Conservation (phyloP, 495 filamentous ascomycete genomes). For the Collariella sp. region DNA sequence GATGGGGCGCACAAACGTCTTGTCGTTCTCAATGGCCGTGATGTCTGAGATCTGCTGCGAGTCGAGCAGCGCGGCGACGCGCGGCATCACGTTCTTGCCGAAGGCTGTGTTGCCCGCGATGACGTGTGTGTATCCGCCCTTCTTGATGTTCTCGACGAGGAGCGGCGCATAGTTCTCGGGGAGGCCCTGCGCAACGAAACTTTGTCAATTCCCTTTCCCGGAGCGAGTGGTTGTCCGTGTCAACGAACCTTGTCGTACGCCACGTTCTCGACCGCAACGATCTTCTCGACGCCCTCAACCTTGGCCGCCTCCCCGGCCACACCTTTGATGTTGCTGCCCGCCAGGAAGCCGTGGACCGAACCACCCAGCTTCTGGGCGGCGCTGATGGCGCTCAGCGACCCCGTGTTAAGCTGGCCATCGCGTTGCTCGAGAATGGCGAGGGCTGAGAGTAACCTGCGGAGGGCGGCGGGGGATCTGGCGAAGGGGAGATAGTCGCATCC, state of each 20-base stretch:
- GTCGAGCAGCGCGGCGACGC: constrained; percentile 88
- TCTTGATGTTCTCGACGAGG: constrained; percentile 91
- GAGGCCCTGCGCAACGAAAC: constrained; percentile 51
- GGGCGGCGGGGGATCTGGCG: constrained; percentile 30
- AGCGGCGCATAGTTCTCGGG: constrained; percentile 93
- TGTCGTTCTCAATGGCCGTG: constrained; percentile 74
- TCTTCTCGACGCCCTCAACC: constrained; percentile 81
- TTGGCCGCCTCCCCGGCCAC: constrained; percentile 85
- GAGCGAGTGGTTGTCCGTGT: background rate
- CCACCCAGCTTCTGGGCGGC: constrained; percentile 84
- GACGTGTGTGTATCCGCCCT: constrained; percentile 83
- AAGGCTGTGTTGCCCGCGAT: constrained; percentile 89
- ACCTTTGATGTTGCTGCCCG: constrained; percentile 68
- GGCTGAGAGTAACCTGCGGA: constrained; percentile 71
- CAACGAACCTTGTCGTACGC: constrained; percentile 77
- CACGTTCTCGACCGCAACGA: constrained; percentile 77
- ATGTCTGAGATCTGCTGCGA: constrained; percentile 90
- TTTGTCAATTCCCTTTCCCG: background rate
- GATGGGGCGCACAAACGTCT: constrained; percentile 93
- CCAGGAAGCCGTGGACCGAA: constrained; percentile 75
- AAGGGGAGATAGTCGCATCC: constrained; percentile 21
- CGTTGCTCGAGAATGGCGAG: constrained; percentile 89
- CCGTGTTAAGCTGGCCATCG: constrained; percentile 74
- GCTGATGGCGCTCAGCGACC: constrained; percentile 77
- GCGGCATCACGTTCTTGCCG: constrained; percentile 91